Percentiles rank a stretch among this genome's conserved stretches.
Evolutionary conservation across 441 rosid species (phyloP).

Genomic region (Syzygium syzygioides): DNA sequence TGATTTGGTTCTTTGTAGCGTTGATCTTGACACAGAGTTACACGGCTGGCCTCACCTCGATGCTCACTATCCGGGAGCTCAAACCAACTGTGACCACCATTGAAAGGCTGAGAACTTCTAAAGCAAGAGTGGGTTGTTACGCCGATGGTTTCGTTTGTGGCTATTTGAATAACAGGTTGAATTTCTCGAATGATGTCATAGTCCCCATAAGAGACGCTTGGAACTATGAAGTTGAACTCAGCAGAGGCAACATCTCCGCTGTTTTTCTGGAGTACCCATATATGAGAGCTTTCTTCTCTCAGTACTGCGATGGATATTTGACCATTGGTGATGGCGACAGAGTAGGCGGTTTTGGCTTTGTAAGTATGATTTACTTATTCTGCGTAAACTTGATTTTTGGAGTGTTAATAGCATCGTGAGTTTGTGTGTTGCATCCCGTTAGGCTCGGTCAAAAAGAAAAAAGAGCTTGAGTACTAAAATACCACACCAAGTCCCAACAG

Average conservation of each 20-base stretch:
- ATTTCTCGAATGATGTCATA: background rate
- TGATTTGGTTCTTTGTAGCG: slow-evolving; percentile 46
- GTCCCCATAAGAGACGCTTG: background rate
- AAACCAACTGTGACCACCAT: slow-evolving; percentile 15
- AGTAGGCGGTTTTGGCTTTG: slow-evolving; percentile 11
- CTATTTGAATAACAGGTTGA: background rate
- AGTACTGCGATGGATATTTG: slow-evolving; percentile 1
- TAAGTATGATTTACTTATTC: background rate
- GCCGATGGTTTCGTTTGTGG: background rate
- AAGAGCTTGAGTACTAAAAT: background rate
- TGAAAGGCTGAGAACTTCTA: background rate
- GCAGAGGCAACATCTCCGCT: background rate
- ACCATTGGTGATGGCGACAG: background rate
- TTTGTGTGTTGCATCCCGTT: background rate
- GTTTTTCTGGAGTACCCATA: slow-evolving; percentile 10
- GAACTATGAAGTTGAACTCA: background rate
- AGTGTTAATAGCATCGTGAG: background rate
- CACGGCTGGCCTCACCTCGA: slow-evolving; percentile 42
- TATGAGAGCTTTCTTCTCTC: background rate
- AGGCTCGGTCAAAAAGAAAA: background rate
- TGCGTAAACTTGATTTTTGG: background rate
- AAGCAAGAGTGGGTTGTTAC: slow-evolving; percentile 1
- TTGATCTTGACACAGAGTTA: slow-evolving; percentile 42
- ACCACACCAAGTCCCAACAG: background rate
- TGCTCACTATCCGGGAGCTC: slow-evolving; percentile 36